Evolutionary conservation across 371 early-diverging fungal genomes (phyloP), one percentile per base, ranked within the genome.

Genomic region (Globomyces sp.): DNA sequence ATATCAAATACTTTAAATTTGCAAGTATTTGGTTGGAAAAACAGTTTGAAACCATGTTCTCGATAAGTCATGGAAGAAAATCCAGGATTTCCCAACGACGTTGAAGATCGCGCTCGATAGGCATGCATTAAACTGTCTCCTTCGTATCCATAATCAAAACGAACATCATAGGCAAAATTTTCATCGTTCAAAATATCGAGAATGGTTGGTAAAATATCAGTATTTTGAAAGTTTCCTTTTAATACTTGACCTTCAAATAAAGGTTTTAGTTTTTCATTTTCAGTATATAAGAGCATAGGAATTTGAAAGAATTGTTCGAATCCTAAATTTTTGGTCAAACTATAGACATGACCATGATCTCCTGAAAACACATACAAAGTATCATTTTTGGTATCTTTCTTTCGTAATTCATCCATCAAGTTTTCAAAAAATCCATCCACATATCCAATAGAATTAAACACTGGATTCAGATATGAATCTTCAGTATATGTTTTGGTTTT

Each of bases 231-330:
- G 40, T 55, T 41, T 4, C 55, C 55, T 10, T 24, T 13, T 24
- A 55, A 39, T 13, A 3, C 40, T 37, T 10, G 36, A 39, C 40
- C 40, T 55, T 37, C 40, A 5, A 55, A 13, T 39, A 55, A 10
- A 39, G 55, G 55, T 3, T 55, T 55, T 41, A 36, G 40, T 39
- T 55, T 55, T 55, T 55, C 55, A n/a, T 55, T 55, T 55, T 55
- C 55, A 55, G 55, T 55, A 36, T 41, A 55, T n/a, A 55, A 37
- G 39, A 55, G 9, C 55, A 55, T 37, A 2, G 55, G 55, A 24
- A 55, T 41, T 55, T 37, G 36, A 39, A 1, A 55, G n/a, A n/a
- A n/a, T n/a, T n/a, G n/a, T n/a, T n/a, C n/a, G n/a, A n/a, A n/a
- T n/a, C n/a, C n/a, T n/a, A n/a, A n/a, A n/a, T n/a, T n/a, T n/a